These are phyloP conservation scores for Theileria annulata DNA, from an alignment of 169 alveolate species.

Conservation along the genomic window DNA sequence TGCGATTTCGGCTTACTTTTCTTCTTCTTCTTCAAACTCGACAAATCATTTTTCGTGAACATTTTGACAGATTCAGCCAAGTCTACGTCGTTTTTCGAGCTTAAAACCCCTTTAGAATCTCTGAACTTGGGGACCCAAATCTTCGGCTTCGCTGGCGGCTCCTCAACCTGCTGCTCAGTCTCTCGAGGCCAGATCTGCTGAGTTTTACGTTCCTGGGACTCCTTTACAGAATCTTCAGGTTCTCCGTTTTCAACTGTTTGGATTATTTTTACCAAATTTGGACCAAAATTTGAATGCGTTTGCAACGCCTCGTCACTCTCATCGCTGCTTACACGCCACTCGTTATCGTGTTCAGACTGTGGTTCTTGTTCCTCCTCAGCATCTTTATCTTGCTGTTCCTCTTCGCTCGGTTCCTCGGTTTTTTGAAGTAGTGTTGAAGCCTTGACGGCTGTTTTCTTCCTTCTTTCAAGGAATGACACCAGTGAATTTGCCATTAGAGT, in stretches of 20 bases:
- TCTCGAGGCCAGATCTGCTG: slow-evolving; percentile 57
- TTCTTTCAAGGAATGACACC: slow-evolving; percentile 63
- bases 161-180: slow-evolving; percentile 29
- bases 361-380: slow-evolving; percentile 51
- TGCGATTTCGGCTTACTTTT: slow-evolving; percentile 52
- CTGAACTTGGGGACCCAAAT: slow-evolving; percentile 60
- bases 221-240: slow-evolving; percentile 19
- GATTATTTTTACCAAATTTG: slow-evolving; percentile 42
- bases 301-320: slow-evolving; percentile 31
- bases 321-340: slow-evolving; percentile 67
- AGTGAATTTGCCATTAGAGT: slow-evolving; percentile 40
- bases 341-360: slow-evolving; percentile 66
- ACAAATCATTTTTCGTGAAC: slow-evolving; percentile 48
- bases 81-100: slow-evolving; percentile 54
- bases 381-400: slow-evolving; percentile 26
- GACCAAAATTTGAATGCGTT: slow-evolving; percentile 31
- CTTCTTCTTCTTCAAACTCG: slow-evolving; percentile 19
- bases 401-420: slow-evolving; percentile 59
- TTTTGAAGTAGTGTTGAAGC: slow-evolving; percentile 63
- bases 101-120: slow-evolving; percentile 14
- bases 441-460: slow-evolving; percentile 61
- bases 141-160: slow-evolving; percentile 30
- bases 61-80: slow-evolving; percentile 60
- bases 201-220: slow-evolving; percentile 29
- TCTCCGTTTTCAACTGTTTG: slow-evolving; percentile 54